These are phyloP conservation scores for Raffaelea arxii DNA, from an alignment of 2,329 filamentous ascomycete species.

Conservation along the genomic window DNA sequence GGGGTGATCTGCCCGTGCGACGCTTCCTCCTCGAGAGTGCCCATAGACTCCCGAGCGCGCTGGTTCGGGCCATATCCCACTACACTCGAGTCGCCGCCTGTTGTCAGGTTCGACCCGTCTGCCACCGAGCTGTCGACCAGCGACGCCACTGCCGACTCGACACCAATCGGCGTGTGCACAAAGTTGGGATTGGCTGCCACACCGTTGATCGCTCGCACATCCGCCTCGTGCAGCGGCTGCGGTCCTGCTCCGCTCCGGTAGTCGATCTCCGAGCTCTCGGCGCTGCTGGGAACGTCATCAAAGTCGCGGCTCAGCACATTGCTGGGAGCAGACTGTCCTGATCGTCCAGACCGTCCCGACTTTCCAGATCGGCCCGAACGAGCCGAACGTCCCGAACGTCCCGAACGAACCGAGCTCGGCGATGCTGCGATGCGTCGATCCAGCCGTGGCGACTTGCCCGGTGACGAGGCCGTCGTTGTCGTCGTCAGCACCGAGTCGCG, in stretches of 20 bases:
- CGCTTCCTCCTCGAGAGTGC: conserved; percentile 21
- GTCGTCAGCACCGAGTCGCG: conserved; percentile 47
- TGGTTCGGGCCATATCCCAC: conserved; percentile 35
- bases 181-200: conserved; percentile 67
- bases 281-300: conserved; percentile 49
- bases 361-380: no score
- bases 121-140: conserved; percentile 65
- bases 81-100: conserved; percentile 42
- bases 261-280: conserved; percentile 45
- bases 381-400: no score
- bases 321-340: no score
- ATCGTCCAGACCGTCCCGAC: no score
- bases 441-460: conserved; percentile 44
- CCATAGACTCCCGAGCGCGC: conserved; percentile 25
- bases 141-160: conserved; percentile 87
- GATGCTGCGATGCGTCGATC: conserved; percentile 31
- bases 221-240: conserved; percentile 33
- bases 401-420: conserved; percentile 49
- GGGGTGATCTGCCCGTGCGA: conserved; percentile 21
- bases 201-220: conserved; percentile 59
- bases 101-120: conserved; percentile 60
- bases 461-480: conserved; percentile 40
- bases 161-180: conserved; percentile 59
- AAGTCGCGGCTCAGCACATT: conserved; percentile 39
- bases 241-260: conserved; percentile 28